Evolutionary conservation across 2,329 filamentous ascomycete genomes (phyloP).

Genomic region (Aspergillus jensenii): DNA sequence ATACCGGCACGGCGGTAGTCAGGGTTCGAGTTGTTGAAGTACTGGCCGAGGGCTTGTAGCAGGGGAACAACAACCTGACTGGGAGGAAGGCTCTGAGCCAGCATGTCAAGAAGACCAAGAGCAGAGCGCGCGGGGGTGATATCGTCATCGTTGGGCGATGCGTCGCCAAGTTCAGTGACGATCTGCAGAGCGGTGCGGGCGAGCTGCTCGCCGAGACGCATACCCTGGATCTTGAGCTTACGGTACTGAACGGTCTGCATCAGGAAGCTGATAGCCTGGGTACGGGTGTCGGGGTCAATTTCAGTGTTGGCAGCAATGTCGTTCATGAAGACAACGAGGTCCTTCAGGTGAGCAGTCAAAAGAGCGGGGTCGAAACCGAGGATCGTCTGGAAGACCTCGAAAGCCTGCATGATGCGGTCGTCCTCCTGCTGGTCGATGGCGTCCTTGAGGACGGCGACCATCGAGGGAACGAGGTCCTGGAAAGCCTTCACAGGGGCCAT

Average conservation of each 20-base stretch:
- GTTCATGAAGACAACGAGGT: slow-evolving; percentile 92
- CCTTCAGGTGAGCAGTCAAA: slow-evolving; percentile 80
- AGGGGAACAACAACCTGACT: slow-evolving; percentile 93
- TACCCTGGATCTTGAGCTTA: slow-evolving; percentile 91
- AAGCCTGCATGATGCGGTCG: slow-evolving; percentile 83
- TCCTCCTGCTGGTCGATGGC: slow-evolving; percentile 79
- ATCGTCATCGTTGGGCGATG: slow-evolving; percentile 71
- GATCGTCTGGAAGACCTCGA: slow-evolving; percentile 96
- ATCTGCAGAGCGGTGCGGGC: slow-evolving; percentile 87
- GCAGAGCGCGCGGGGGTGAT: slow-evolving; percentile 82
- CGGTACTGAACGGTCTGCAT: slow-evolving; percentile 90
- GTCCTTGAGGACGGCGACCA: slow-evolving; percentile 87
- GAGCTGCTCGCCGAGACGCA: slow-evolving; percentile 82
- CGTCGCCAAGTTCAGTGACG: slow-evolving; percentile 78
- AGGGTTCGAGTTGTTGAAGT: slow-evolving; percentile 71
- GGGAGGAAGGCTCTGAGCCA: slow-evolving; percentile 83
- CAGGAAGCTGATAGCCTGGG: slow-evolving; percentile 89
- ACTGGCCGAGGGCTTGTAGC: slow-evolving; percentile 79
- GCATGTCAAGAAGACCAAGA: slow-evolving; percentile 82
- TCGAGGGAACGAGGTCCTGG: slow-evolving; percentile 76
- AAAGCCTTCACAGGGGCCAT: slow-evolving; percentile 70
- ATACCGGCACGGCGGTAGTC: slow-evolving; percentile 87
- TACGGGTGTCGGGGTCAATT: slow-evolving; percentile 79
- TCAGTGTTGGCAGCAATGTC: slow-evolving; percentile 75
- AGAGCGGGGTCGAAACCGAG: slow-evolving; percentile 85